Base-by-base conservation (phyloP, 2,329 filamentous ascomycete genomes). In the Claviceps quebecensis region DNA sequence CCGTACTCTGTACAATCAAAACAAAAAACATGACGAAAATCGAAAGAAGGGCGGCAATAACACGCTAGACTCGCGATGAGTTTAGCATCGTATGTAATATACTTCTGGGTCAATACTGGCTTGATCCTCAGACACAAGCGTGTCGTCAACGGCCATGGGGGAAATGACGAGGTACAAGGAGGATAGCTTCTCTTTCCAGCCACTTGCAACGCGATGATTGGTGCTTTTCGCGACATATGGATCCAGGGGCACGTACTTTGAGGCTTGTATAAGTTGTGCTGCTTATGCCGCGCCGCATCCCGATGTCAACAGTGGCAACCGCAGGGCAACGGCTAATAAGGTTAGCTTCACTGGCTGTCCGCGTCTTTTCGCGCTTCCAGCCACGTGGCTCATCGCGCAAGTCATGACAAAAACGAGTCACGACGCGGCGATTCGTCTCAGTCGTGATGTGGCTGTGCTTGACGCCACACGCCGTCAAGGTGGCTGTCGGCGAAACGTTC, bases 241-340 rank as follows among this genome's bases (percentile, higher is more conserved):
- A 17, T 17, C 36, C 13, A 45, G 23, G 49, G 54, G 54, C 57
- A 58, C 57, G 58, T 59, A 58, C 56, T 54, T 34, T 34, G 29
- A 34, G 29, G 29, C 29, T 34, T 44, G 19, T 19, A 19, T 19
- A 19, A 19, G 19, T 19, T 19, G 22, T 5, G 41, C 41, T 44
- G 22, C 41, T 14, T 4, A n/a, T 14, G 11, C 23, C 48, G 26
- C 47, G 43, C 47, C 53, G 55, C 47, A 53, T 55, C 54, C 46
- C 57, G 19, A 7, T 48, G 55, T 76, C 71, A 77, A 77, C 72
- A 78, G 57, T 65, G 62, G 70, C 73, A 78, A 79, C 76, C 61
- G 65, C 75, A 58, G 65, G 59, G 76, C 77, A 83, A 83, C 79
- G 62, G 60, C 14, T 4, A 40, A 58, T 1, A 19, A 19, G 19